Percentiles rank a stretch among this genome's conserved stretches.
Evolutionary conservation across 129 eudicot species (phyloP).

Genomic region (Pseudognaphalium luteoalbum): DNA sequence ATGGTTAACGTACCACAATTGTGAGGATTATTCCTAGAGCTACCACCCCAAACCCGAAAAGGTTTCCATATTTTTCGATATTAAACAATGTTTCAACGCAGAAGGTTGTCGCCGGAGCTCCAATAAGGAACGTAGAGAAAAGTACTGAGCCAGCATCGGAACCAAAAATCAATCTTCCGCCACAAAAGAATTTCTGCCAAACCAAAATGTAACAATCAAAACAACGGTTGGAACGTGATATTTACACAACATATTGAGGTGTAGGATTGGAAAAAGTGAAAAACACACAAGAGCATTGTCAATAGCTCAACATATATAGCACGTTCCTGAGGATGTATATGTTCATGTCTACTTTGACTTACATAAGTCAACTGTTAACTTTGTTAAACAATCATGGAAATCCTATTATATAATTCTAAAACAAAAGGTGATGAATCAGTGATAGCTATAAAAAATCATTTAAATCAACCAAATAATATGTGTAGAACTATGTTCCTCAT

Average conservation of each 20-base stretch:
- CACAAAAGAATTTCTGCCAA: conserved; percentile 72
- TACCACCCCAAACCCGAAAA: conserved; percentile 36
- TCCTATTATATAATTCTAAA: neutral
- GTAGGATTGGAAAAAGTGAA: too few species aligned
- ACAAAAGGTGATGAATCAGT: neutral
- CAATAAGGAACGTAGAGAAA: conserved; percentile 61
- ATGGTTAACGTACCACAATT: conserved; percentile 53
- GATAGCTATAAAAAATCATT: neutral
- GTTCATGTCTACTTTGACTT: conserved; percentile 19
- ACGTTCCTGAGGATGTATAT: conserved; percentile 21
- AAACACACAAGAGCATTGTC: too few species aligned
- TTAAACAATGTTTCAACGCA: conserved; percentile 47
- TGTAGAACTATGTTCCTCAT: neutral
- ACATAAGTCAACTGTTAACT: conserved; percentile 12
- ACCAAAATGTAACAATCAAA: neutral
- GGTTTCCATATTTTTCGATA: conserved; percentile 25
- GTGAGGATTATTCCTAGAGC: conserved; percentile 53
- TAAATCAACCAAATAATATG: neutral
- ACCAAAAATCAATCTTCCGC: conserved; percentile 93
- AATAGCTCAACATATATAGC: conserved; percentile 11
- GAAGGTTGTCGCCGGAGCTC: conserved; percentile 66
- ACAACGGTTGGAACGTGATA: neutral
- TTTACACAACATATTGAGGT: neutral
- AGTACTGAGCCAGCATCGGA: conserved; percentile 65
- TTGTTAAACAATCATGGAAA: neutral